Evolutionary conservation across 495 filamentous ascomycete genomes (phyloP), one percentile per base, ranked within the genome.

Genomic region (Aspergillus funiculosus): DNA sequence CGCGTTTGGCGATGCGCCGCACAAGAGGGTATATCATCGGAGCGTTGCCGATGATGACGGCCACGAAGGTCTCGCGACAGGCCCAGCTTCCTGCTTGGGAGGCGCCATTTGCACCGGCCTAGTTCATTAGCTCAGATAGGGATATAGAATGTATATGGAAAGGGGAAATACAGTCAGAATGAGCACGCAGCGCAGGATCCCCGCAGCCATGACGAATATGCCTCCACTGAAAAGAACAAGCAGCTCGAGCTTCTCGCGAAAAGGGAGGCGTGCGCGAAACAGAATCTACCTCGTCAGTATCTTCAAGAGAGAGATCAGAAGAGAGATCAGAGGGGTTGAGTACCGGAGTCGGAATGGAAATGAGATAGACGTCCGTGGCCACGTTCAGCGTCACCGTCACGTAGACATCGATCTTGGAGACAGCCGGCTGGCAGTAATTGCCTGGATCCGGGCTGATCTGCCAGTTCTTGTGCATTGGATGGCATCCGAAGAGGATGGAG

Each of bases 41-140:
- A 15, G 75, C 56, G 55, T 82, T 83, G 48, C 72, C 73, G 41
- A 82, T 70, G 19, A 80, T 56, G 21, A 81, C 69, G 2, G 75
- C 77, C 38, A 82, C 75, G 50, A 83, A 82, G 26, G 77, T 79
- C 50, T 82, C 79, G 37, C 79, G 77, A 48, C 76, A 73, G 38
- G 79, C 77, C 79, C 79, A 83, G 63, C 68, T 72, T 28, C 78
- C 77, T 6, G 76, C 75, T 66, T 79, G 69, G 26, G 68, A 56
- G 39, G 74, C 73, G 41, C 65, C 66, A 53, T 76, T 69, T 17
- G 67, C 66, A 19, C 68, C 68, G 30, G 66, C 62, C 69, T 72
- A 21, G 2, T 11, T 11, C 14, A 9, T 39, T n/a, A 19, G 30
- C 19, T 24, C 32, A 20, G 20, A 27, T n/a, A 10, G 50, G 22